Conservation (phyloP, 2,329 filamentous ascomycete genomes). For the Phialophora verrucosa region DNA sequence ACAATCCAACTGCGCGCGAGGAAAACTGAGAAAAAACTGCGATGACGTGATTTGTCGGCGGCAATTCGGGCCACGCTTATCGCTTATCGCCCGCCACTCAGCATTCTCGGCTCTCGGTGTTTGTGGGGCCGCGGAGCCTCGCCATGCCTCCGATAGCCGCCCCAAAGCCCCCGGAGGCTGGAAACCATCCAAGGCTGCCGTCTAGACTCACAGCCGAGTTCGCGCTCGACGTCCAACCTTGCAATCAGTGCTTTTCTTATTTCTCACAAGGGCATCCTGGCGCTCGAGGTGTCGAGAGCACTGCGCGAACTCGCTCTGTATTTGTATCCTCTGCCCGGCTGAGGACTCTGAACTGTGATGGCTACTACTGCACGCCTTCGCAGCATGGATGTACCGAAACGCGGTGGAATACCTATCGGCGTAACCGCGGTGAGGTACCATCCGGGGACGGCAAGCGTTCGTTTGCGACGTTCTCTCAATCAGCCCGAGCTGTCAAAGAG, state of each 20-base stretch:
- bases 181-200: neutral
- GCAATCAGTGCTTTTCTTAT: neutral
- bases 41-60: conserved; percentile 34
- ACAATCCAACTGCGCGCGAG: neutral
- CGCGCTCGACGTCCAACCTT: neutral
- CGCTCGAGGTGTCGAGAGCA: neutral
- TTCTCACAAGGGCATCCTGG: neutral
- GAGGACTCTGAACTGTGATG: neutral
- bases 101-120: neutral
- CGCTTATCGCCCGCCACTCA: conserved; percentile 32
- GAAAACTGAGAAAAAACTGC: conserved; percentile 27
- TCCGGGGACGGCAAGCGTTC: neutral
- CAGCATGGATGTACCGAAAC: neutral
- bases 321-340: neutral
- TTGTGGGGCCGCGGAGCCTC: conserved; percentile 32
- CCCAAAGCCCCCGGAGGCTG: neutral
- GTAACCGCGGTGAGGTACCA: neutral
- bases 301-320: neutral
- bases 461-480: neutral
- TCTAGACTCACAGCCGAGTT: neutral
- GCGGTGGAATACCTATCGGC: neutral
- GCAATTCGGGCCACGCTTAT: conserved; percentile 23
- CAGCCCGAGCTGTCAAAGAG: neutral
- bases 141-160: neutral
- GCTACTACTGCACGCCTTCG: neutral